Evolutionary conservation across 2,329 filamentous ascomycete species (phyloP), one percentile per base, ranked within the genome.

Genomic region (Cladosporium velox): DNA sequence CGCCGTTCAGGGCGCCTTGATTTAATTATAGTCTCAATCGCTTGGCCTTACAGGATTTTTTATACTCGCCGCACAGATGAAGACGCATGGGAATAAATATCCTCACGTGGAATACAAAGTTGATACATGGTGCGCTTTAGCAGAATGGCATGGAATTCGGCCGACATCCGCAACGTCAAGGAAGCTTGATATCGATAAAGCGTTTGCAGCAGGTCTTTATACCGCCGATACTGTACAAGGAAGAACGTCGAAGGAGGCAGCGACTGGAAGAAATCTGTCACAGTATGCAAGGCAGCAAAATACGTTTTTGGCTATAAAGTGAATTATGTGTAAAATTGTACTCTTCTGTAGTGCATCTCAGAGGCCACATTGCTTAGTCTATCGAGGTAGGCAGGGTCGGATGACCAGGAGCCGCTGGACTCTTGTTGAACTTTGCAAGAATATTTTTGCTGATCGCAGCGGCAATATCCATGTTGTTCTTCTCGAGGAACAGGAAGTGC

Each of bases 401-500:
- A 30, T 59, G 57, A 3, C 57, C 57, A 1, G 57, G 57, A 14
- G 57, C 26, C 47, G 57, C 34, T 28, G 57, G 57, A 3, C 57
- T 11, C 2, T 6, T 18, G 21, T 59, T 28, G 35, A 59, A 47
- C 24, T 47, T 59, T 15, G 26, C 24, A 15, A 59, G 57, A 21
- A 47, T n/a, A 15, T 38, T 26, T 12, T 26, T 14, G n/a, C 26
- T 28, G 21, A 59, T 59, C 24, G 24, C 57, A 18, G 57, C 57
- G 28, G 57, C 81, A 63, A 86, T 77, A 0, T 77, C 71, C 32
- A 79, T 68, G 65, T 80, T 86, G 70, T 87, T 87, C 69, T 76
- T 79, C 75, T 87, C 85, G 34, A 87, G 70, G 52, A 85, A 85
- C 75, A 83, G 78, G 67, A 87, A 79, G 69, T 87, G 85, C 0